These are phyloP conservation scores for Eucalyptus cloeziana DNA, from an alignment of 345 rosid genomes.

Conservation along the genomic window DNA sequence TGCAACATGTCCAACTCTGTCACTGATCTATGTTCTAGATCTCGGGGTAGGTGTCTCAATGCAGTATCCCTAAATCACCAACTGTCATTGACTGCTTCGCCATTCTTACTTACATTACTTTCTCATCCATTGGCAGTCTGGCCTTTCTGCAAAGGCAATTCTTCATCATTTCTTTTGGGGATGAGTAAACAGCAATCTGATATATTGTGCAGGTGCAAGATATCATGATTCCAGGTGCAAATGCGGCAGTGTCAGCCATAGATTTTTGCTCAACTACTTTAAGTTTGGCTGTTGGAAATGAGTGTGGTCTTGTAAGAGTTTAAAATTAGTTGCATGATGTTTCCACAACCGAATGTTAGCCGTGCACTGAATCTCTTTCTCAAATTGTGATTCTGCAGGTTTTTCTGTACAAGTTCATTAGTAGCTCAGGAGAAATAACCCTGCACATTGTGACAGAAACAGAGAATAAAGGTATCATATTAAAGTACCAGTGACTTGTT, in stretches of 20 bases:
- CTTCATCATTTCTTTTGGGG: not conserved
- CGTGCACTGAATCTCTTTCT: conserved; percentile 1
- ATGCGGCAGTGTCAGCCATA: conserved; percentile 47
- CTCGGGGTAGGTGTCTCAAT: conserved; percentile 26
- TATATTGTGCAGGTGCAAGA: conserved; percentile 38
- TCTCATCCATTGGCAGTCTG: not conserved
- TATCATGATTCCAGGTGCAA: conserved; percentile 13
- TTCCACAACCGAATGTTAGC: not conserved
- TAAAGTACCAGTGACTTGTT: not conserved
- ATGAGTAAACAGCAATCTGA: not conserved
- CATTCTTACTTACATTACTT: not conserved
- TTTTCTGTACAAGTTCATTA: conserved; percentile 35
- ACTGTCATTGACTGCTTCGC: not conserved
- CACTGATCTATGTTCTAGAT: conserved; percentile 36
- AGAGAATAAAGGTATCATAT: conserved; percentile 43
- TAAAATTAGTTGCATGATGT: not conserved
- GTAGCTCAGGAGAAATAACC: conserved; percentile 24
- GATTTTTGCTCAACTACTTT: conserved; percentile 49
- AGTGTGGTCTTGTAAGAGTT: conserved; percentile 61
- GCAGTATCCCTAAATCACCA: not conserved
- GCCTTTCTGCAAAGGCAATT: not conserved
- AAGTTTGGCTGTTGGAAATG: conserved; percentile 58
- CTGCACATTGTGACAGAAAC: conserved; percentile 51
- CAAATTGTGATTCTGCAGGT: conserved; percentile 34
- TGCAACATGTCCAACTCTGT: conserved; percentile 56